phyloP scores from a whole-genome alignment of 306 rosid species.

The Delonix regia region DNA sequence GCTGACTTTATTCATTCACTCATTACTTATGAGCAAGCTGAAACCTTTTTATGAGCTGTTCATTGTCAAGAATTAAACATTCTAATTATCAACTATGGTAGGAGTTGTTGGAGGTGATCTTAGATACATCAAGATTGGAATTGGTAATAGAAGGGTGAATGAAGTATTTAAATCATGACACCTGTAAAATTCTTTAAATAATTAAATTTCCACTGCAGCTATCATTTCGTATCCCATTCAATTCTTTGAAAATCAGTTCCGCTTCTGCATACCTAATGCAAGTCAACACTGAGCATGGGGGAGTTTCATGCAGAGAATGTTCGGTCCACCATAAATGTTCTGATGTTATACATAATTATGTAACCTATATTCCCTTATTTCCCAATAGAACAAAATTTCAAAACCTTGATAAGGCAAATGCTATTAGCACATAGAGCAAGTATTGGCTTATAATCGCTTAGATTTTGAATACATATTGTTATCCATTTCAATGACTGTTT shows the following conservation, averaged over 20 bases:
- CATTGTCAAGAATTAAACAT: conserved; percentile 38
- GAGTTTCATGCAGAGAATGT: not conserved
- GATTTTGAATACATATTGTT: not conserved
- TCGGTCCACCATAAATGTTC: not conserved
- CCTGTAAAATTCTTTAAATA: not conserved
- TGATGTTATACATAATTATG: not conserved
- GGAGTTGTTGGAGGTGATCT: conserved; percentile 54
- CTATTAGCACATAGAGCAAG: not conserved
- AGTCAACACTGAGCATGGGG: not conserved
- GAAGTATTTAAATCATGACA: not conserved
- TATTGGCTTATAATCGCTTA: not conserved
- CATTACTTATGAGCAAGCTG: too few species aligned
- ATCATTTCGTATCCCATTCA: not conserved
- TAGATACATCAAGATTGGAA: conserved; percentile 51
- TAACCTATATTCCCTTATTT: not conserved
- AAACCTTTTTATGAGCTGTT: conserved; percentile 45
- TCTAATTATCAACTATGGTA: conserved; percentile 48
- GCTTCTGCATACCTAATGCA: not conserved
- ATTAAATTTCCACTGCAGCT: not conserved
- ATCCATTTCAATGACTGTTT: not conserved
- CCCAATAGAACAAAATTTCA: not conserved
- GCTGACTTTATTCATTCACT: too few species aligned
- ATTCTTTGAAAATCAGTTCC: not conserved
- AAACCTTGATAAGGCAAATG: conserved; percentile 3
- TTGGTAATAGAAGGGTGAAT: conserved; percentile 26